A percentile compares a stretch with the other conserved stretches of the same genome.
Conservation (phyloP, 495 filamentous ascomycete genomes). For the Tuber aestivum region DNA sequence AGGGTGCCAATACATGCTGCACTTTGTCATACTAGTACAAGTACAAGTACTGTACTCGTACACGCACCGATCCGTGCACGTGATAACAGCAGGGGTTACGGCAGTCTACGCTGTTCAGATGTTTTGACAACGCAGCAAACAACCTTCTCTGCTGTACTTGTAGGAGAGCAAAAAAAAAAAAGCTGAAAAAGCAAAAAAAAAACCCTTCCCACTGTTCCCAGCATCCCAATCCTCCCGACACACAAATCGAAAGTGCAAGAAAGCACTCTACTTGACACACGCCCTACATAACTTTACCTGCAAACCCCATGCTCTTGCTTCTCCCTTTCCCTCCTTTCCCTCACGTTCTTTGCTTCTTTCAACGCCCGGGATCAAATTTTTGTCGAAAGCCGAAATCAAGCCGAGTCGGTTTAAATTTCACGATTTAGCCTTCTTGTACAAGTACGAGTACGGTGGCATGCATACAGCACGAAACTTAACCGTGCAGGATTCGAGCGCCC, state of each 20-base stretch:
- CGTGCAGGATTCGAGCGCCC: not conserved
- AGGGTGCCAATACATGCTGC: too few species aligned
- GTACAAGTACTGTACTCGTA: not conserved
- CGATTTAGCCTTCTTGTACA: not conserved
- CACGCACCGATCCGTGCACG: not conserved
- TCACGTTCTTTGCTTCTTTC: not conserved
- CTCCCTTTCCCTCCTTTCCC: not conserved
- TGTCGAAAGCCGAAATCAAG: not conserved
- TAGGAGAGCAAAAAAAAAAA: not conserved
- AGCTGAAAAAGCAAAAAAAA: too few species aligned
- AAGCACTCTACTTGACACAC: not conserved
- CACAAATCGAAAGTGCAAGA: not conserved
- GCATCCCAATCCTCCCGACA: too few species aligned
- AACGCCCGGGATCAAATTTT: not conserved
- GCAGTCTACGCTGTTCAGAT: not conserved
- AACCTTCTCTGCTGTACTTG: not conserved
- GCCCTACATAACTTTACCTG: not conserved
- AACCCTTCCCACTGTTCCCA: too few species aligned
- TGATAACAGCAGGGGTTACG: not conserved
- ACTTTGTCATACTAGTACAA: too few species aligned
- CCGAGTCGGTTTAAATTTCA: not conserved
- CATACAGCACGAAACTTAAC: not conserved
- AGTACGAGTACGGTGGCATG: not conserved
- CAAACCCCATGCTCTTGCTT: not conserved
- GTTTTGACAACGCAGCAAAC: conserved; percentile 5